Percentiles rank a stretch among this genome's conserved stretches.
These are phyloP conservation scores for Stephania japonica DNA, from an alignment of 164 flowering plant species.

Conservation along the genomic window DNA sequence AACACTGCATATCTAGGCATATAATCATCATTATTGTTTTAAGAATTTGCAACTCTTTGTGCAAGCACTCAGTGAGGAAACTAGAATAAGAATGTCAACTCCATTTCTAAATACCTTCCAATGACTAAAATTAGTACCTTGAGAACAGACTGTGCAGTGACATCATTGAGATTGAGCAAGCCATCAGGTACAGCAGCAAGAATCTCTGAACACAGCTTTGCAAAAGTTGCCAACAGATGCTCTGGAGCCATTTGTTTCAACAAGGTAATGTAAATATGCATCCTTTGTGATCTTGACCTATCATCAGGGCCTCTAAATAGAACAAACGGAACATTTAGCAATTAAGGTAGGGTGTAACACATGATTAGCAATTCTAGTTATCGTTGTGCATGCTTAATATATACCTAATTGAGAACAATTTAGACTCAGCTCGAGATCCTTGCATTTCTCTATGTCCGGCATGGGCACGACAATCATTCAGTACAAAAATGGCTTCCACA, in stretches of 20 bases:
- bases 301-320: conserved; percentile 72
- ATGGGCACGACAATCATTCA: conserved; percentile 78
- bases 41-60: not conserved
- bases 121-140: conserved; percentile 41
- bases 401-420: conserved; percentile 74
- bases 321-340: not conserved
- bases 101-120: not conserved
- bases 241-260: conserved; percentile 99
- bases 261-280: conserved; percentile 76
- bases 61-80: not conserved
- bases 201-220: conserved; percentile 88
- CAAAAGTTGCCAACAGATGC: conserved; percentile 91
- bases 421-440: conserved; percentile 35
- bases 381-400: not conserved
- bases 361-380: not conserved
- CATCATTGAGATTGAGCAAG: conserved; percentile 63
- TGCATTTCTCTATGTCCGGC: conserved; percentile 48
- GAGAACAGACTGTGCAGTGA: conserved; percentile 70
- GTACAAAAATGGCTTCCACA: conserved; percentile 85
- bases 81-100: not conserved
- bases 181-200: conserved; percentile 96
- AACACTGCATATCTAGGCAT: not conserved
- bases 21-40: not conserved
- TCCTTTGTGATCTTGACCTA: conserved; percentile 66
- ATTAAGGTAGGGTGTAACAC: not conserved